Percentiles rank a stretch among this genome's conserved stretches.
phyloP scores from a whole-genome alignment of 129 eudicot genomes.

The Flaveria bidentis region DNA sequence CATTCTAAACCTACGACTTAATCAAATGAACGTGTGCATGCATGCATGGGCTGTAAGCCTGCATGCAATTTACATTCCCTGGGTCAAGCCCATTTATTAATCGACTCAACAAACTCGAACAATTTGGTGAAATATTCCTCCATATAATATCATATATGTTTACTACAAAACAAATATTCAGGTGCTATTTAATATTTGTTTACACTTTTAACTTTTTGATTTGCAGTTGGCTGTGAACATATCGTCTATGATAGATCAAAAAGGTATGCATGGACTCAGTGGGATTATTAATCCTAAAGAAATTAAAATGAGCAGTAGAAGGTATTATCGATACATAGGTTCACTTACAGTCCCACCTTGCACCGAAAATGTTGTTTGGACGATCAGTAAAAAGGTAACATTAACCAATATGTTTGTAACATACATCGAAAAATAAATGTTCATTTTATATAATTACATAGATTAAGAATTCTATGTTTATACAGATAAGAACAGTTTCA shows the following conservation, averaged over 20 bases:
- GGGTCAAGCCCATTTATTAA: no score
- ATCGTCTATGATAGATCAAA: conserved; percentile 31
- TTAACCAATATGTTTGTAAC: not conserved
- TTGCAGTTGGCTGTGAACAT: conserved; percentile 44
- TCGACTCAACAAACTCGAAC: no score
- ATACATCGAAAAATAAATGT: not conserved
- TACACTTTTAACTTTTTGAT: not conserved
- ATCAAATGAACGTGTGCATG: no score
- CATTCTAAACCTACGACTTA: no score
- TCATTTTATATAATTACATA: not conserved
- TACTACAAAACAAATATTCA: not conserved
- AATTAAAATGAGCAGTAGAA: conserved; percentile 38
- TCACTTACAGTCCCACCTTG: conserved; percentile 63
- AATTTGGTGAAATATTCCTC: no score
- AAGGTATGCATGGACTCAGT: conserved; percentile 27
- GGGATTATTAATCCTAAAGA: conserved; percentile 45
- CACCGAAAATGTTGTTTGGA: conserved; percentile 57
- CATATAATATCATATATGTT: not conserved
- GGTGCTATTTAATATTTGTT: no score
- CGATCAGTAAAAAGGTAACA: conserved; percentile 41
- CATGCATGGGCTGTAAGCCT: no score
- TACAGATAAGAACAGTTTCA: conserved; percentile 62
- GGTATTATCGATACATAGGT: conserved; percentile 55
- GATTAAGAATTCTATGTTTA: not conserved
- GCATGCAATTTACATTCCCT: no score